Base-by-base conservation (phyloP, 352 stramenopile species). In the Globisporangium polare region DNA sequence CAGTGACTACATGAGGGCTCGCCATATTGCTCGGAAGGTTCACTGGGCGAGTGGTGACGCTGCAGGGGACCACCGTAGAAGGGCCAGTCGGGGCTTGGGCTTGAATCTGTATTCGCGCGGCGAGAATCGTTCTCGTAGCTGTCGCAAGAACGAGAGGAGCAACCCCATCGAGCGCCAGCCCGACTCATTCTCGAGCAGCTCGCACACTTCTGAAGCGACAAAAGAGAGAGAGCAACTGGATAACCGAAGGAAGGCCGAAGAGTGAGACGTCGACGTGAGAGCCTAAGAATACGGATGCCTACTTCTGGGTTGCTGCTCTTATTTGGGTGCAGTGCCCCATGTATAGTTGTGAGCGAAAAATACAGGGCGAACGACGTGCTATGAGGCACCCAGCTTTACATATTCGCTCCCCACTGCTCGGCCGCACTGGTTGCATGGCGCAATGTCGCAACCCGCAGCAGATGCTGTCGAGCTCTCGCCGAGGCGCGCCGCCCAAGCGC, bases 371-470 rank as follows among this genome's bases (percentile, higher is more conserved):
- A n/a, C n/a, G n/a, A n/a, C n/a, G n/a, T n/a, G n/a, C n/a, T n/a
- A n/a, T n/a, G n/a, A n/a, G n/a, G n/a, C n/a, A n/a, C n/a, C n/a
- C n/a, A n/a, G 20, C 15, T 49, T 12, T 27, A 0, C n/a, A 22
- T 8, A 12, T 27, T 15, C 13, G 18, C n/a, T 26, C 10, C 20
- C 7, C 4, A n/a, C n/a, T 51, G 10, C 2, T 31, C 24, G 18
- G 22, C 5, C 33, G 6, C 22, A 57, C 26, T 42, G 6, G 5
- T 27, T 41, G 17, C 54, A 61, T 61, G 55, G 55, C 31, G n/a
- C 55, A 52, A 61, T 61, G 42, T 41, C 42, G 29, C 41, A 31
- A 43, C 18, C n/a, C 39, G 6, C 41, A 43, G 18, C 26, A 15
- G 12, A 51, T 50, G 24, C 24, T 39, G 18, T 17, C 27, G 18